Evolutionary conservation across 192 early-diverging fungal genomes (phyloP).

Genomic region (Chytriomyces confervae): DNA sequence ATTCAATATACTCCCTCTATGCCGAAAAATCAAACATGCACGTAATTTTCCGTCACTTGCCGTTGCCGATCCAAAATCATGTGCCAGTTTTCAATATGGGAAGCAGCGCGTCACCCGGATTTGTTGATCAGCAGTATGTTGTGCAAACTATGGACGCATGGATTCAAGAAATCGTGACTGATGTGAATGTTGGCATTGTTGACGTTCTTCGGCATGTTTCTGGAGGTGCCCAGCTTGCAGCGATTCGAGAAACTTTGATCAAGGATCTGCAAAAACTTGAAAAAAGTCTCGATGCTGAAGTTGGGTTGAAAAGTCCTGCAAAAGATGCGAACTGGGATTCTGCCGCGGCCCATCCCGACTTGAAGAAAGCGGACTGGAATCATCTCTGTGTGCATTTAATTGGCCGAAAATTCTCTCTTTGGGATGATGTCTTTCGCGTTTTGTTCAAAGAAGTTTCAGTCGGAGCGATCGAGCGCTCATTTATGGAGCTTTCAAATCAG

Average conservation of each 20-base stretch:
- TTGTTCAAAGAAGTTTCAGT: constrained; percentile 22
- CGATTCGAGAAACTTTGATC: constrained; percentile 23
- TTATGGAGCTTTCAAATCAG: constrained; percentile 1
- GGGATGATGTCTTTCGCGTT: constrained; percentile 7
- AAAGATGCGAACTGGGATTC: too few relatives aligned
- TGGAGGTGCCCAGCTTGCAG: constrained; percentile 15
- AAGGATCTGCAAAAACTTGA: constrained; percentile 21
- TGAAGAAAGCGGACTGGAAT: neutral
- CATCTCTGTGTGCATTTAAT: constrained; percentile 13
- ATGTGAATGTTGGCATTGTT: neutral
- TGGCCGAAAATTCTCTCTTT: constrained; percentile 13
- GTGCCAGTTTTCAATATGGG: constrained; percentile 28
- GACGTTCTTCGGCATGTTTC: constrained; percentile 23
- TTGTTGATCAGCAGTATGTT: neutral
- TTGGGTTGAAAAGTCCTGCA: neutral
- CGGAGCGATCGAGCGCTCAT: constrained; percentile 5
- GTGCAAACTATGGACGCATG: neutral
- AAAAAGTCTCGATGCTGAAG: neutral
- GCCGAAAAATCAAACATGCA: constrained; percentile 50
- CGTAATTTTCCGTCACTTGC: constrained; percentile 39
- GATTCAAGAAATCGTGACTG: neutral
- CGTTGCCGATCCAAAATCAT: constrained; percentile 37
- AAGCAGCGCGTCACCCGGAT: neutral
- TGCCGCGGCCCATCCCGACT: too few relatives aligned
- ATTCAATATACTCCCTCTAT: constrained; percentile 28